Evolutionary conservation across 2,329 filamentous ascomycete genomes (phyloP), one percentile per base, ranked within the genome.

Genomic region (Colletotrichum cereale): DNA sequence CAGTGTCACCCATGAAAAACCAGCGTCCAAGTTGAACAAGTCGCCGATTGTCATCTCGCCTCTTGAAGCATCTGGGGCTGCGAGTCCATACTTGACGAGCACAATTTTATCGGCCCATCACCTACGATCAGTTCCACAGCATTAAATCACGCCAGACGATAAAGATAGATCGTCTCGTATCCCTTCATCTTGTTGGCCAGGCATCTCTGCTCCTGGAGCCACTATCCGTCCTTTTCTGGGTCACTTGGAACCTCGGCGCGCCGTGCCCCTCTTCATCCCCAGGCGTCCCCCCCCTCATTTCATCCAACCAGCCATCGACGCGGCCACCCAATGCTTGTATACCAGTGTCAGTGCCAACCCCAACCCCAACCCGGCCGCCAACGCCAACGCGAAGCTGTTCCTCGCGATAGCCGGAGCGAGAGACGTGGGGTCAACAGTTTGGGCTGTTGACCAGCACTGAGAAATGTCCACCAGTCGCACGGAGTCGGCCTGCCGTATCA

Each of bases 401-500:
- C 42, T 36, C 34, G 55, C 55, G 47, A 66, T 56, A 48, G 63
- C 47, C 53, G 61, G 53, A 26, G 38, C 26, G 26, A 66, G 44
- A 57, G 60, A 67, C 48, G 38, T 42, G 48, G 63, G 31, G 61
- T 56, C 55, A 44, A 44, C 42, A 47, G 47, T 56, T 61, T 21
- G 55, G 57, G 63, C 53, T 44, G 63, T 10, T 40, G 42, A 26
- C 16, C 40, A 40, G 44, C 63, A 67, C 55, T 58, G 29, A 16
- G 29, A 16, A 67, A 71, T 67, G 40, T 71, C 67, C 67, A 71
- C 67, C 63, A 71, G 67, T 71, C 67, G 67, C 63, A 67, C 64
- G 26, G 67, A 62, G 14, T 31, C 24, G 52, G 29, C 44, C 29
- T 34, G 50, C 6, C 44, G 57, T 34, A 10, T 42, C 44, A 10